Conservation (phyloP, 2,329 filamentous ascomycete genomes). For the Colletotrichum shisoi region DNA sequence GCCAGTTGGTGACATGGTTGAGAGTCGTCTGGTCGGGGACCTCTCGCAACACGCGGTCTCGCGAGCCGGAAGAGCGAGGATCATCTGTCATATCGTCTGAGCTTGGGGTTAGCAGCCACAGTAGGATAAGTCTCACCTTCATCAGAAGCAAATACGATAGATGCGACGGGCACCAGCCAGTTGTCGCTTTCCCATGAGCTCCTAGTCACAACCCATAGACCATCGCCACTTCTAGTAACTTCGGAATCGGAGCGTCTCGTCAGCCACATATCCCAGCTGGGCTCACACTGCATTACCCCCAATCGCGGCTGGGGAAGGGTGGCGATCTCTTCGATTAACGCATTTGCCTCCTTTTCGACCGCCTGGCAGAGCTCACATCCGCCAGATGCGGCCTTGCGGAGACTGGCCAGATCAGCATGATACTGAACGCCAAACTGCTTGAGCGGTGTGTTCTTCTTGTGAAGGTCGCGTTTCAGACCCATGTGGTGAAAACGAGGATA, state of each 20-base stretch:
- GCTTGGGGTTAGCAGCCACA: not conserved
- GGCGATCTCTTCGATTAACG: constrained; percentile 17
- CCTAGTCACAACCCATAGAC: constrained; percentile 24
- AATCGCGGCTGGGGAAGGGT: not conserved
- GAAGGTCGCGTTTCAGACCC: not conserved
- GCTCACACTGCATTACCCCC: not conserved
- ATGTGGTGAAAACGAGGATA: constrained; percentile 1
- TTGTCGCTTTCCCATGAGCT: not conserved
- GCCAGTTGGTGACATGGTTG: constrained; percentile 20
- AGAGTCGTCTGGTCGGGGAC: constrained; percentile 20
- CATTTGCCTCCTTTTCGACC: constrained; percentile 19
- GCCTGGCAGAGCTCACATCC: constrained; percentile 19
- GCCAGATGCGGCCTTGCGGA: constrained; percentile 9
- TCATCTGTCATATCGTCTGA: not conserved
- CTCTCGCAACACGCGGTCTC: constrained; percentile 19
- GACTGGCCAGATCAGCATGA: constrained; percentile 11
- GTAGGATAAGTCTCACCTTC: constrained; percentile 6
- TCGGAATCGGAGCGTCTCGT: not conserved
- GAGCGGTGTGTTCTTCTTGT: constrained; percentile 4
- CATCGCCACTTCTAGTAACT: constrained; percentile 10
- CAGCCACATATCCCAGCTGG: constrained; percentile 33
- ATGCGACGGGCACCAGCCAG: constrained; percentile 13
- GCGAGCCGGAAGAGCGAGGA: constrained; percentile 9
- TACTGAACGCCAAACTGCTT: constrained; percentile 18
- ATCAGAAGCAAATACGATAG: constrained; percentile 23